Evolutionary conservation across 305 asterid species (phyloP).

Genomic region (Rubia occidens): DNA sequence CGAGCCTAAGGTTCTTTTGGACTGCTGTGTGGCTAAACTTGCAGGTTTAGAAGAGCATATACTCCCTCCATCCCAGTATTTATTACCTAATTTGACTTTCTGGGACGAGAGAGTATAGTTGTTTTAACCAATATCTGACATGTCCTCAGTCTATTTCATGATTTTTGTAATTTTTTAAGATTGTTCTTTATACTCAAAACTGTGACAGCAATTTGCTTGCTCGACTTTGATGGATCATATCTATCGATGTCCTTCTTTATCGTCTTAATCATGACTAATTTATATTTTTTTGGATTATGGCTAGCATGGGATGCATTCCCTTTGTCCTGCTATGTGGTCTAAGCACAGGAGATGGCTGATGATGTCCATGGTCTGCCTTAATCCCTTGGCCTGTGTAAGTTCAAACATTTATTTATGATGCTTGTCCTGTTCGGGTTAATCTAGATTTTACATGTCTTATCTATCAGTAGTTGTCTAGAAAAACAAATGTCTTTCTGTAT

Average conservation of each 20-base stretch:
- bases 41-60: not conserved
- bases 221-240: not conserved
- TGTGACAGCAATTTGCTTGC: not conserved
- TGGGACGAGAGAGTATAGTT: too few species aligned
- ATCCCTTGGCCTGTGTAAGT: constrained; percentile 89
- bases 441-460: not conserved
- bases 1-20: not conserved
- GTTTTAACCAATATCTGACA: not conserved
- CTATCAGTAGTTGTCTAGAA: not conserved
- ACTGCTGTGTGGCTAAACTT: not conserved
- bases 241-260: not conserved
- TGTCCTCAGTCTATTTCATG: not conserved
- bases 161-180: not conserved
- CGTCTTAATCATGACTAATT: not conserved
- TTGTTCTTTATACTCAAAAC: not conserved
- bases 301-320: constrained; percentile 92
- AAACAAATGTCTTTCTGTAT: not conserved
- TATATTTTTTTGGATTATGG: constrained; percentile 18
- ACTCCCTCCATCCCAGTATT: too few species aligned
- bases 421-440: not conserved
- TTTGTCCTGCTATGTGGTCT: constrained; percentile 99
- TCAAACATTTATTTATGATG: constrained; percentile 3
- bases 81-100: too few species aligned
- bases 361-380: constrained; percentile 95
- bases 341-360: constrained; percentile 95